These are phyloP conservation scores for Bremia lactucae DNA, from an alignment of 352 stramenopile genomes.

Conservation along the genomic window DNA sequence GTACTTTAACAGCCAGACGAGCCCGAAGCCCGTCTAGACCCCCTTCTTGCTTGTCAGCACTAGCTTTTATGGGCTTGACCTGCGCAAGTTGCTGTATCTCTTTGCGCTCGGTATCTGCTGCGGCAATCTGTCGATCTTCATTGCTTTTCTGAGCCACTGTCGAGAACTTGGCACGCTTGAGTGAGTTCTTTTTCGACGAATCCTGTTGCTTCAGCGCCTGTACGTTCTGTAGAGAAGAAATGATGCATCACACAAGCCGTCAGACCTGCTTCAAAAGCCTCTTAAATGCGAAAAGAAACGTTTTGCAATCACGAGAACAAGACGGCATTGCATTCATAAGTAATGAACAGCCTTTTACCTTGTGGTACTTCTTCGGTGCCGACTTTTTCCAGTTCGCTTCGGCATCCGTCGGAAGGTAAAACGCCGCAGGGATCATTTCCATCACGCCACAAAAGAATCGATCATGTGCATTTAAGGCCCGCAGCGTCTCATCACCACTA, in stretches of 20 bases:
- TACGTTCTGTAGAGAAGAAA: constrained; percentile 25
- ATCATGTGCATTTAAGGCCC: constrained; percentile 29
- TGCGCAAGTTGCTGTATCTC: constrained; percentile 24
- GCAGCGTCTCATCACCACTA: constrained; percentile 11
- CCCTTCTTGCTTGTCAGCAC: constrained; percentile 18
- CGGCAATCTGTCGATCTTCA: constrained; percentile 38
- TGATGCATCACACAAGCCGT: constrained; percentile 3
- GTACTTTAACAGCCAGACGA: constrained; percentile 55
- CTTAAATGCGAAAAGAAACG: too few species aligned
- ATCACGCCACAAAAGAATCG: constrained; percentile 67
- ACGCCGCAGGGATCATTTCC: constrained; percentile 62
- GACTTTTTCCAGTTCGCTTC: constrained; percentile 69
- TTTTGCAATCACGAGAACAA: constrained; percentile 1
- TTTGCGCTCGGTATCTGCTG: constrained; percentile 36
- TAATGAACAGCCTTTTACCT: too few species aligned
- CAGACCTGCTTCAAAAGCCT: constrained; percentile 7
- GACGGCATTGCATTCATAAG: too few species aligned
- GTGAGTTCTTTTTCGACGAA: constrained; percentile 40
- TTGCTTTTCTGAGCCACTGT: constrained; percentile 55
- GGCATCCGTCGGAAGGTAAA: constrained; percentile 71
- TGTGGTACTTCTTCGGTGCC: constrained; percentile 68
- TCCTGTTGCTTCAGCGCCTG: constrained; percentile 39
- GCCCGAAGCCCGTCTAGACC: constrained; percentile 55
- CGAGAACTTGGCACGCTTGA: constrained; percentile 68
- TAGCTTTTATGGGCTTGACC: constrained; percentile 31